Percentiles rank a stretch among this genome's conserved stretches.
Evolutionary conservation across 768 basidiomycete species (phyloP).

Genomic region (Agaricus sinodeliciosus): DNA sequence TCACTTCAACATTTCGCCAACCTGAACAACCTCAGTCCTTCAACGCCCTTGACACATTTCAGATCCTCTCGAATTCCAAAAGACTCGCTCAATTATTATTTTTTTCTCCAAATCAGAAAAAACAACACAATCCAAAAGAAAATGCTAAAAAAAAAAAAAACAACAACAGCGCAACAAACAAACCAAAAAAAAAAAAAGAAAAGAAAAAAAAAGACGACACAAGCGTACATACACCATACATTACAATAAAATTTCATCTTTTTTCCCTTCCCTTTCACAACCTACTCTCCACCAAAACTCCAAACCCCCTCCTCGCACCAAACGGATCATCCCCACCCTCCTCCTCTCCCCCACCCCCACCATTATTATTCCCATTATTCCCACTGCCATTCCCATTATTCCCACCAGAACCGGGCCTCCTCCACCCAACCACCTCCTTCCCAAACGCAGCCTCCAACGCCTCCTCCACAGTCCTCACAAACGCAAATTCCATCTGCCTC

Average conservation of each 20-base stretch:
- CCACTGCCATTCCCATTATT: no score
- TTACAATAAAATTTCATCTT: neutral
- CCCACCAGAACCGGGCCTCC: conserved; percentile 24
- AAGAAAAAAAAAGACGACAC: neutral
- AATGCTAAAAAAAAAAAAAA: no score
- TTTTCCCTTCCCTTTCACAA: conserved; percentile 23
- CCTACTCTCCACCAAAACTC: conserved; percentile 44
- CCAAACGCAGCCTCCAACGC: conserved; percentile 83
- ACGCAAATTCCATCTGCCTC: conserved; percentile 74
- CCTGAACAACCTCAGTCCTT: no score
- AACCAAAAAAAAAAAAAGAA: neutral
- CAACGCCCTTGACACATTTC: no score
- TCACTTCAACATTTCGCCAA: no score
- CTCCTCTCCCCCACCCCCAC: neutral
- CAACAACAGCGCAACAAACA: no score
- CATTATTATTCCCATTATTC: no score
- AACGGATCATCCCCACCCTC: neutral
- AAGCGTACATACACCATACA: neutral
- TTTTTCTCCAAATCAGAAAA: no score
- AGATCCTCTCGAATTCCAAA: no score
- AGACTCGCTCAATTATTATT: no score
- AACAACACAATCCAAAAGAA: no score
- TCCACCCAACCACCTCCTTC: conserved; percentile 59
- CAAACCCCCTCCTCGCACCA: neutral
- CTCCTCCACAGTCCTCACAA: conserved; percentile 73